Evolutionary conservation across 768 basidiomycete species (phyloP).

Genomic region (Suillus brevipes): DNA sequence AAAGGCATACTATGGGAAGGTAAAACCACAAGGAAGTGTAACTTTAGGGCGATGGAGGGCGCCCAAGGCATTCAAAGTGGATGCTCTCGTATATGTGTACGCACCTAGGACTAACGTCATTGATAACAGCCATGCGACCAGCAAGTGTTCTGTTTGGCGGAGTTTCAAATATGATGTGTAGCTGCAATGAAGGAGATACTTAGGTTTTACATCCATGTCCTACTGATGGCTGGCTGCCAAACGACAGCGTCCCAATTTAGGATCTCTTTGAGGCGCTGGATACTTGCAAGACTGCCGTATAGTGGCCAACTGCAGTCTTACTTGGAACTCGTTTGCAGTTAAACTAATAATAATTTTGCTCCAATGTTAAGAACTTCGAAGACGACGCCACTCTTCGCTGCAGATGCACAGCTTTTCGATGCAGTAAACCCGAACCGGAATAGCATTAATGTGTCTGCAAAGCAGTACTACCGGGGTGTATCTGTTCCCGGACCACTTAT

Average conservation of each 20-base stretch:
- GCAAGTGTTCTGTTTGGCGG: too few relatives aligned
- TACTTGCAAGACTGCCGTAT: too few relatives aligned
- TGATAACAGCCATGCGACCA: too few relatives aligned
- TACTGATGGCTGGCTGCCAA: too few relatives aligned
- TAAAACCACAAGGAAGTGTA: not conserved
- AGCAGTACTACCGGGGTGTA: not conserved
- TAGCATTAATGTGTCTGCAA: not conserved
- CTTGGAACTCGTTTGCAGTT: not conserved
- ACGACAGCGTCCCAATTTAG: too few relatives aligned
- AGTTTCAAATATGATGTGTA: too few relatives aligned
- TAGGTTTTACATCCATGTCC: too few relatives aligned
- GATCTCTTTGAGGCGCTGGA: too few relatives aligned
- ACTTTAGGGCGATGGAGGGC: not conserved
- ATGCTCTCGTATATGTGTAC: not conserved
- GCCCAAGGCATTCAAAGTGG: not conserved
- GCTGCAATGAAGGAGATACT: too few relatives aligned
- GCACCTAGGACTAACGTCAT: not conserved
- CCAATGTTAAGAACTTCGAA: not conserved
- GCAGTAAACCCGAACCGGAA: not conserved
- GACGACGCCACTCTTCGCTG: slow-evolving; percentile 11
- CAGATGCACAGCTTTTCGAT: slow-evolving; percentile 44
- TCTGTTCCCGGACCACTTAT: not conserved
- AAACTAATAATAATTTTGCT: not conserved
- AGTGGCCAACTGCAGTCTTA: not conserved
- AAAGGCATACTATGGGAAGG: not conserved